Base-by-base conservation (phyloP, 2,329 filamentous ascomycete species). In the Aspergillus chevalieri region DNA sequence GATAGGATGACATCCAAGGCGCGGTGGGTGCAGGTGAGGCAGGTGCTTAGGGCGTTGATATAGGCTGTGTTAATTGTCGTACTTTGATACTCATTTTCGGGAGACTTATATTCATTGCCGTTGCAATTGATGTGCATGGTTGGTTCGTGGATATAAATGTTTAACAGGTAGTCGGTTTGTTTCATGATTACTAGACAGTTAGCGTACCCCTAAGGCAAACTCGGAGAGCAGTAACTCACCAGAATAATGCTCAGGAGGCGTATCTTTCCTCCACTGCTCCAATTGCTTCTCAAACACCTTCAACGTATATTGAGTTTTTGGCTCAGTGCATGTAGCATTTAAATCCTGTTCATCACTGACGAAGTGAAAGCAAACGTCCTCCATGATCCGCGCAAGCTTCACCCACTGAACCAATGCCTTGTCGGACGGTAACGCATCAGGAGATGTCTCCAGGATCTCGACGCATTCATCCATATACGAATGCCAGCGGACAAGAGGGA, bases 61-160 rank as follows among this genome's bases (percentile, higher is more conserved):
- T 89, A 83, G 1, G 82, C 79, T 0, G 79, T 71, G 2, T 79
- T 81, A 5, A 71, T 64, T 15, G 69, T 60, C n/a, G 64, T 60
- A 33, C 57, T 53, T 19, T 19, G 38, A 47, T 65, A 55, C 3
- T 55, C 55, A 41, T 63, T 47, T 49, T 63, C 52, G 22, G 49
- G 17, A 4, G 53, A 36, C 6, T 54, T 57, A 3, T 50, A 43
- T 12, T 54, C 77, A 6, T 81, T 76, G 2, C 76, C 74, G 17
- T 73, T 74, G 53, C 80, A 78, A 47, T 87, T 83, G 7, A 80
- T 74, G 55, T 88, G 83, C 54, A 91, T 79, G 2, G 81, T 83
- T 47, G 87, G 81, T 66, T 91, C 87, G 64, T 91, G 85, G 73
- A 90, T 83, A 63, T 87, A 89, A 3, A 91, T 72, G 53, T 78